A percentile compares a stretch with the other conserved stretches of the same genome.
These are phyloP conservation scores for Tilletiopsis washingtonensis DNA, from an alignment of 1,284 basidiomycete species.

Conservation along the genomic window DNA sequence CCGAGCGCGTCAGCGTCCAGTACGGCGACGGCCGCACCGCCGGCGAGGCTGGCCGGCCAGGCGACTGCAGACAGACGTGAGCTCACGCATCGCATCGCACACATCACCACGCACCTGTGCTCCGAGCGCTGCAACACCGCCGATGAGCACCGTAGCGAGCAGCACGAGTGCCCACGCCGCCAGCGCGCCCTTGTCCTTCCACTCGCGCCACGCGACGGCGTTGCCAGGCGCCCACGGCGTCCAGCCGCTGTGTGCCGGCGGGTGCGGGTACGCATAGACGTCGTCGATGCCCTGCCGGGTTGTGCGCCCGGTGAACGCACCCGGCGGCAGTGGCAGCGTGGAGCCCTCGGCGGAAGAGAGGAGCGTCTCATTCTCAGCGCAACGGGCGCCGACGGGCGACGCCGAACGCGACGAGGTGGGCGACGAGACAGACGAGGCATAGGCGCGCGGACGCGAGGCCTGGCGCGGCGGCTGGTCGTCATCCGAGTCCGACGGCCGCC, in stretches of 20 bases:
- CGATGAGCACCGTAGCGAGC: conserved; percentile 19
- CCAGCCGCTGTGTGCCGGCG: conserved; percentile 6
- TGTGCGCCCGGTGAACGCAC: conserved; percentile 1
- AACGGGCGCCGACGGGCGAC: neutral
- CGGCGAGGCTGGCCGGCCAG: conserved; percentile 23
- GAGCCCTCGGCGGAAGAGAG: neutral
- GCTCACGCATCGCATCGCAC: conserved; percentile 10
- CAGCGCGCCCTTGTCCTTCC: conserved; percentile 32
- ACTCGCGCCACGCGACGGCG: conserved; percentile 9
- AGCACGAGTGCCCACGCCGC: conserved; percentile 20
- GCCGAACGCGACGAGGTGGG: neutral
- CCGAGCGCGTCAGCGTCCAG: conserved; percentile 58
- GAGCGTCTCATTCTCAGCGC: neutral
- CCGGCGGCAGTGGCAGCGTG: neutral
- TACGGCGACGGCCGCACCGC: conserved; percentile 51
- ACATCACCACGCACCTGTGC: conserved; percentile 3
- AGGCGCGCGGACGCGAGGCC: neutral
- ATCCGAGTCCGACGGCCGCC: too few species aligned
- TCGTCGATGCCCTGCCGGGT: neutral
- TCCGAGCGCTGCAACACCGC: conserved; percentile 8
- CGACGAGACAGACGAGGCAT: neutral
- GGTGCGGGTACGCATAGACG: conserved; percentile 7
- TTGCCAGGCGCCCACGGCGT: conserved; percentile 9
- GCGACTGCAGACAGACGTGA: conserved; percentile 11
- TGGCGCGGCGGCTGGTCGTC: too few species aligned